Base-by-base conservation (phyloP, 2,329 filamentous ascomycete species). In the Fusarium sp. region DNA sequence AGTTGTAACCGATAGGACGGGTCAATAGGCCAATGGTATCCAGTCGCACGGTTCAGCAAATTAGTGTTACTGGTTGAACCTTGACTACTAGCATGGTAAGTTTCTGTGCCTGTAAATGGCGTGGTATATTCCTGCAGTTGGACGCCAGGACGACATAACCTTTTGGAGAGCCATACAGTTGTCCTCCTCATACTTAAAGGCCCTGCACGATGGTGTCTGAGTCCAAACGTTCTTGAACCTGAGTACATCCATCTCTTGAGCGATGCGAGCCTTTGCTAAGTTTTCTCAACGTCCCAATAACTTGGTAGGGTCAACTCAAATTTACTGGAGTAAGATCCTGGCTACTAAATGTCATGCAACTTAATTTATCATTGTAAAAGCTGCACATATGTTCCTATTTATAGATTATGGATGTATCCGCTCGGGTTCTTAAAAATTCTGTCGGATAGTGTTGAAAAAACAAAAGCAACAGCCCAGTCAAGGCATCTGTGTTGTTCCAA, bases 11-110 rank as follows among this genome's bases (percentile, higher is more conserved):
- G 17, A 14, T 37, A 18, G 20, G 30, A 50, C 15, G 12, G 40
- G 35, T 23, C 26, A 60, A 37, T 30, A 26, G 20, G 65, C 14
- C 41, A 48, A 37, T 7, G 20, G 23, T 37, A 35, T 20, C n/a
- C 18, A 37, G 20, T 60, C 46, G 41, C 41, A 61, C 27, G n/a
- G 41, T 42, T 41, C 18, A 40, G n/a, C n/a, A 61, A 42, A 33
- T 35, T 23, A 18, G 35, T 37, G 23, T 33, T 48, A 14, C 45
- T 17, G 17, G 11, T 26, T 50, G 9, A 50, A 5, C 32, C 23
- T 35, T 35, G 11, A n/a, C 30, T 20, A n/a, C 30, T 20, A 6
- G n/a, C 12, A 26, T 14, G 18, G 33, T 9, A 35, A 37, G 17
- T 37, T 37, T 9, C 12, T 37, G 18, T 12, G 30, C 17, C 32